Percentiles rank a stretch among this genome's conserved stretches.
Evolutionary conservation across 345 rosid species (phyloP).

Genomic region (Syzygium aromaticum): DNA sequence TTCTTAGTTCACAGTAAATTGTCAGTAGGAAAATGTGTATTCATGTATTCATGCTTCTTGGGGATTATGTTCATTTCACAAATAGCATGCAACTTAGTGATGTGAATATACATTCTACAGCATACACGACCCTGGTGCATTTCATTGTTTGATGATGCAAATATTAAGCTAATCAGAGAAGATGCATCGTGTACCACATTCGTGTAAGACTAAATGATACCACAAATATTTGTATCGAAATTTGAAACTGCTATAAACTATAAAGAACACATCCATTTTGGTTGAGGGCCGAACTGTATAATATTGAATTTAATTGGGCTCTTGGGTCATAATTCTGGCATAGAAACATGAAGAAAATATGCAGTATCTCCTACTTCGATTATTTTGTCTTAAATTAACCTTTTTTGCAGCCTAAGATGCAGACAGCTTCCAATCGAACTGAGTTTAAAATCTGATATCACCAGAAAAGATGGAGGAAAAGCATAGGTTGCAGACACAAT

Average conservation of each 20-base stretch:
- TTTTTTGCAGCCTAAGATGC: not conserved
- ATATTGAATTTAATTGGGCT: not conserved
- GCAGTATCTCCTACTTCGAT: not conserved
- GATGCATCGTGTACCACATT: not conserved
- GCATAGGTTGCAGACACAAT: not conserved
- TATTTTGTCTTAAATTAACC: not conserved
- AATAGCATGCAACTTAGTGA: not conserved
- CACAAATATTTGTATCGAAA: not conserved
- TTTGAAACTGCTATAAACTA: not conserved
- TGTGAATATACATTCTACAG: not conserved
- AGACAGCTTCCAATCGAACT: not conserved
- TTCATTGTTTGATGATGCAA: not conserved
- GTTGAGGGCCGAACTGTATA: not conserved
- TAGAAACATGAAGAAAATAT: not conserved
- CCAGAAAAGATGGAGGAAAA: not conserved
- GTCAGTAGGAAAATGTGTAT: not conserved
- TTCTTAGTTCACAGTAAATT: not conserved
- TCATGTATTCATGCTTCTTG: not conserved
- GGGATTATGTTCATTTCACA: not conserved
- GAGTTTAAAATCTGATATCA: not conserved
- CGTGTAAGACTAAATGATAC: not conserved
- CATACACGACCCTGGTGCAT: not conserved
- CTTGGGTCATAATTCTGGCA: not conserved
- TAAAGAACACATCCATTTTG: not conserved
- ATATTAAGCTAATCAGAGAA: not conserved